These are phyloP conservation scores for Balamuthia mandrillaris DNA, from an alignment of 208 protist species.

Conservation along the genomic window DNA sequence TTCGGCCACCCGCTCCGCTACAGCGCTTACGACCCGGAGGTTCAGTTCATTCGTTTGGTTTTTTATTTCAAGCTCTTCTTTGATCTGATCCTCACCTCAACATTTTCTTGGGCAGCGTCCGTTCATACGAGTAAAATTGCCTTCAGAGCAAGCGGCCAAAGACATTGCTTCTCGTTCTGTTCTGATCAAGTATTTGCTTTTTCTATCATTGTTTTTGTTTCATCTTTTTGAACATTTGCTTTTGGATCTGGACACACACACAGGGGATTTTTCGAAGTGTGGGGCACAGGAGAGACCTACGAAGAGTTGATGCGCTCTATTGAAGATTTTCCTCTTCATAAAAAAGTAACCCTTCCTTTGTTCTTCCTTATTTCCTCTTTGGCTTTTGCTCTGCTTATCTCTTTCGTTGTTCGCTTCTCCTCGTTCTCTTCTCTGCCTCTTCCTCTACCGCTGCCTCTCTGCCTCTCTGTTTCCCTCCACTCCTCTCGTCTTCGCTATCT, in stretches of 20 bases:
- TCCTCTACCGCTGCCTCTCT: not conserved
- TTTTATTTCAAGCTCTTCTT: not conserved
- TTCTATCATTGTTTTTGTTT: not conserved
- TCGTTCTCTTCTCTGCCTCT: not conserved
- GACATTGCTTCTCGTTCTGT: constrained; percentile 19
- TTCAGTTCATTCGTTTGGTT: not conserved
- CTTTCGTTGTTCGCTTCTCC: not conserved
- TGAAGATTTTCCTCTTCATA: not conserved
- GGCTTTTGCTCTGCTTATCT: not conserved
- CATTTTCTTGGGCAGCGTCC: not conserved
- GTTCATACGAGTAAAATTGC: constrained; percentile 9
- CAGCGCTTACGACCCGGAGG: not conserved
- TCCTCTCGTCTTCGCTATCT: too few relatives aligned
- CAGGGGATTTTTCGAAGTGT: constrained; percentile 22
- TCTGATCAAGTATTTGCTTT: constrained; percentile 10
- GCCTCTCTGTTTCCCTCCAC: too few relatives aligned
- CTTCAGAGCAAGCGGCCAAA: not conserved
- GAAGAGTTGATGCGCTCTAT: not conserved
- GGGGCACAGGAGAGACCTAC: constrained; percentile 18
- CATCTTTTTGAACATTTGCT: not conserved
- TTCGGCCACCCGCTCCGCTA: constrained; percentile 1
- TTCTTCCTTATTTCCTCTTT: not conserved
- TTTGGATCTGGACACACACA: too few relatives aligned
- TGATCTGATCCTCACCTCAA: not conserved
- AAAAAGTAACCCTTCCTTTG: not conserved